A percentile compares a stretch with the other conserved stretches of the same genome.
Evolutionary conservation across 2,329 filamentous ascomycete species (phyloP).

Genomic region (Xylariales sp.): DNA sequence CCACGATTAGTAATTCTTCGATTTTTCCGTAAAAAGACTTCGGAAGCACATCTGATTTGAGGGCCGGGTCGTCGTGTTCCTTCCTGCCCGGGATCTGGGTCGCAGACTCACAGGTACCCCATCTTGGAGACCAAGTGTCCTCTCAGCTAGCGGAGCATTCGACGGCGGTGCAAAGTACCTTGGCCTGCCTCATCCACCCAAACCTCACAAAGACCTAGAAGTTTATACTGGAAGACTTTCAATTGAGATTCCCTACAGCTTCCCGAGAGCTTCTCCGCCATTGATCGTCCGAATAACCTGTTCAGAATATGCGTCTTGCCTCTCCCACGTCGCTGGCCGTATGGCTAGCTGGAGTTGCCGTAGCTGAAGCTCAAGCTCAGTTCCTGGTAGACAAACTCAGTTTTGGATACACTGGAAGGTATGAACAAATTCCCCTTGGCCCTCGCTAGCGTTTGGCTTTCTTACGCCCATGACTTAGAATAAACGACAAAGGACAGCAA

Average conservation of each 20-base stretch:
- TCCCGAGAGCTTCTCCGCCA: conserved; percentile 3
- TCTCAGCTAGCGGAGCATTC: too few relatives aligned
- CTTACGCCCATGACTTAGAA: too few relatives aligned
- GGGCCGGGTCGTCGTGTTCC: too few relatives aligned
- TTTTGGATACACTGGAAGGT: conserved; percentile 69
- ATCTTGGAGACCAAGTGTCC: conserved; percentile 8
- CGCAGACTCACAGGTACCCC: too few relatives aligned
- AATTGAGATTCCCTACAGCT: conserved; percentile 8
- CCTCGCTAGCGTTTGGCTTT: not conserved
- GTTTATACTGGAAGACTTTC: not conserved
- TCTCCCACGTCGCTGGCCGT: conserved; percentile 32
- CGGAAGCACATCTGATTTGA: not conserved
- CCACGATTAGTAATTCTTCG: too few relatives aligned
- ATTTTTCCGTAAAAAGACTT: conserved; percentile 1
- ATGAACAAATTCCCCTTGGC: conserved; percentile 15
- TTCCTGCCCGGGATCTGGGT: too few relatives aligned
- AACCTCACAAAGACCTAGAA: not conserved
- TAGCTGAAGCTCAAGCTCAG: conserved; percentile 53
- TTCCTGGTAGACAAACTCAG: conserved; percentile 68
- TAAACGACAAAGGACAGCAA: conserved; percentile 56
- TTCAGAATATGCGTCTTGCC: conserved; percentile 39
- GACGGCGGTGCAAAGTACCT: too few relatives aligned
- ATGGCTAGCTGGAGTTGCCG: conserved; percentile 35
- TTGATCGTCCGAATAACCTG: not conserved
- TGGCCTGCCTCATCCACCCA: not conserved